Conservation (phyloP, 2,329 filamentous ascomycete species). For the Macrophomina pseudophaseolina region DNA sequence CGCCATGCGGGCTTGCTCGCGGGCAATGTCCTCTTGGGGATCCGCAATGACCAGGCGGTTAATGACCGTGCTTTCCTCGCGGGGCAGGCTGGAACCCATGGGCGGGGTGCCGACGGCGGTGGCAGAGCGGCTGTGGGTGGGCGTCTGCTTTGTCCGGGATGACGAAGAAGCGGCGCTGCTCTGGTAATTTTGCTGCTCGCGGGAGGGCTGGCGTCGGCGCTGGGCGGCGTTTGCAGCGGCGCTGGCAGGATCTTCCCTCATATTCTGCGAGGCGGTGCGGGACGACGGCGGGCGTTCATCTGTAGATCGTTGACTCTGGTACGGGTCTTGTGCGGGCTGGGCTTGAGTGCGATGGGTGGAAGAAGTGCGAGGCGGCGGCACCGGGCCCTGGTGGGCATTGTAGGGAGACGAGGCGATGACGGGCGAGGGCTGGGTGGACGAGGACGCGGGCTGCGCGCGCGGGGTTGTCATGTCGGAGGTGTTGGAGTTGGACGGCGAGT, state of each 20-base stretch:
- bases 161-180: slow-evolving; percentile 43
- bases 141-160: slow-evolving; percentile 36
- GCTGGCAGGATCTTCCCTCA: slow-evolving; percentile 32
- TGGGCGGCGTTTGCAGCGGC: slow-evolving; percentile 38
- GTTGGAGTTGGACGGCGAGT: slow-evolving; percentile 42
- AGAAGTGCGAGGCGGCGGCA: slow-evolving; percentile 77
- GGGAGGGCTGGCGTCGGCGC: slow-evolving; percentile 54
- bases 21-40: slow-evolving; percentile 72
- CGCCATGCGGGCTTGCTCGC: slow-evolving; percentile 71
- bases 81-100: slow-evolving; percentile 60
- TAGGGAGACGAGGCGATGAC: slow-evolving; percentile 55
- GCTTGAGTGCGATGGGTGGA: slow-evolving; percentile 65
- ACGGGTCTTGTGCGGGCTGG: slow-evolving; percentile 32
- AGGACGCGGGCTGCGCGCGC: slow-evolving; percentile 49
- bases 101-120: slow-evolving; percentile 60
- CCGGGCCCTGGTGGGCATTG: slow-evolving; percentile 63
- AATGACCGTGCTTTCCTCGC: slow-evolving; percentile 79
- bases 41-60: slow-evolving; percentile 78
- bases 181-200: slow-evolving; percentile 36
- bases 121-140: slow-evolving; percentile 49
- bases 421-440: slow-evolving; percentile 50
- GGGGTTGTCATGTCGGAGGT: slow-evolving; percentile 46
- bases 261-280: slow-evolving; percentile 30
- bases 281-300: slow-evolving; percentile 39
- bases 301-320: slow-evolving; percentile 25